Evolutionary conservation across 2,329 filamentous ascomycete species (phyloP).

Genomic region (Elsinoe ampelina): DNA sequence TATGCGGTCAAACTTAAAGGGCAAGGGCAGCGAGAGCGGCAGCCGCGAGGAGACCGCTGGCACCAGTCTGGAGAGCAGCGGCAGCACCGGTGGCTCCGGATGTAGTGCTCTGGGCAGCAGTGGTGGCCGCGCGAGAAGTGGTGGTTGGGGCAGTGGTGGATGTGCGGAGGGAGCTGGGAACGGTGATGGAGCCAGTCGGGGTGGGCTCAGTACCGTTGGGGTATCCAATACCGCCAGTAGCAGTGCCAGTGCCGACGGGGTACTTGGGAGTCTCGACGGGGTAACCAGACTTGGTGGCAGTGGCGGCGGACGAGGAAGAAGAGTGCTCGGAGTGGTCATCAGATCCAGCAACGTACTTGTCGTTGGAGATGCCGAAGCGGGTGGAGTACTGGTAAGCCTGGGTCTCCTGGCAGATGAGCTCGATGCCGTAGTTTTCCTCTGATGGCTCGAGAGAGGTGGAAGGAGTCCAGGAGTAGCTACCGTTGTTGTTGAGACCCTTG

Average conservation of each 20-base stretch:
- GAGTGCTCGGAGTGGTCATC: constrained; percentile 18
- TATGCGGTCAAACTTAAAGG: constrained; percentile 18
- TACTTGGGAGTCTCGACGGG: constrained; percentile 19
- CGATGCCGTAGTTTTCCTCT: constrained; percentile 48
- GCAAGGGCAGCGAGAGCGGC: constrained; percentile 34
- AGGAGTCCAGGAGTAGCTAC: constrained; percentile 48
- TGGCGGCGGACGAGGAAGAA: constrained; percentile 4
- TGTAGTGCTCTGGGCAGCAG: constrained; percentile 18
- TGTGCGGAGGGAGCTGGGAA: constrained; percentile 26
- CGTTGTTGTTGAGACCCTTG: constrained; percentile 33
- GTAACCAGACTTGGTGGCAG: constrained; percentile 15
- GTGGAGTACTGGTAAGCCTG: constrained; percentile 54
- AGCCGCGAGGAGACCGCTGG: constrained; percentile 31
- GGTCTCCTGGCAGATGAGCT: constrained; percentile 50
- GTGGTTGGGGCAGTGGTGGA: constrained; percentile 18
- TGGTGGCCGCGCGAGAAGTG: constrained; percentile 21
- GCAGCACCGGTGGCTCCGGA: constrained; percentile 25
- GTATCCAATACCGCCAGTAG: constrained; percentile 13
- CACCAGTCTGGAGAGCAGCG: constrained; percentile 26
- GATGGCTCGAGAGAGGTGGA: constrained; percentile 33
- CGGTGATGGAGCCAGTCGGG: constrained; percentile 27
- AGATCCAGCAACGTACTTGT: constrained; percentile 24
- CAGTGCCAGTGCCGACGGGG: constrained; percentile 12
- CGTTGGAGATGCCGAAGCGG: constrained; percentile 52
- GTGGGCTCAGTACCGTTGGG: constrained; percentile 20